Base-by-base conservation (phyloP, 768 basidiomycete species). In the Tulasnella calospora region DNA sequence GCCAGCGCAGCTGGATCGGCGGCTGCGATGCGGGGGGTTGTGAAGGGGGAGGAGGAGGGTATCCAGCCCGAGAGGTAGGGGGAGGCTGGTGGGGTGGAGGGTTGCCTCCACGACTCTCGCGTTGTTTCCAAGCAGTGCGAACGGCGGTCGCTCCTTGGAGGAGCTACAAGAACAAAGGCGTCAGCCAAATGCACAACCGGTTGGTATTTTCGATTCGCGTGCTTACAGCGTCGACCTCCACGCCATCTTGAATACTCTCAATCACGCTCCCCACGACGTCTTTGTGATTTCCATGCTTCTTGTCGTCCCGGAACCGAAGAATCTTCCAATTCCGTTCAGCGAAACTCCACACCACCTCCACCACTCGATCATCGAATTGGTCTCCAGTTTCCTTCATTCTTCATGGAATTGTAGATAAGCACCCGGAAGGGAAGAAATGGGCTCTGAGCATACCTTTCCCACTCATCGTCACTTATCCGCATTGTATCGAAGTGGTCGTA, bases 281-380 rank as follows among this genome's bases (percentile, higher is more conserved):
- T 79, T 88, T 89, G 84, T 94, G 95, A 84, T 99, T 99, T 21
- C 95, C 98, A 80, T 96, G 85, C 3, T 90, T 92, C 84, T 99
- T 99, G 84, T 99, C 98, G 82, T 97, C 91, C 81, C 98, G 85
- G 83, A 97, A 96, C 70, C 98, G 90, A 90, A 99, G 91, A 89
- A 95, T 91, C 78, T 90, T 90, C 96, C 96, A 99, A 27, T 83
- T 84, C 17, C 84, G 82, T 70, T 87, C 86, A 40, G 88, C 87
- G 35, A 85, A 81, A 81, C 97, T 92, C 97, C 98, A 99, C 80
- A 91, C 90, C 23, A 97, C 96, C 84, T 99, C 98, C 27, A 99
- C 92, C 51, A 99, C 89, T 15, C 97, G 90, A 84, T 99, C 96
- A 82, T 99, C 97, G 80, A 92, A 86, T 83, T 99, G 97, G 82